Conservation (phyloP, 495 filamentous ascomycete genomes). For the Tricharina praecox region DNA sequence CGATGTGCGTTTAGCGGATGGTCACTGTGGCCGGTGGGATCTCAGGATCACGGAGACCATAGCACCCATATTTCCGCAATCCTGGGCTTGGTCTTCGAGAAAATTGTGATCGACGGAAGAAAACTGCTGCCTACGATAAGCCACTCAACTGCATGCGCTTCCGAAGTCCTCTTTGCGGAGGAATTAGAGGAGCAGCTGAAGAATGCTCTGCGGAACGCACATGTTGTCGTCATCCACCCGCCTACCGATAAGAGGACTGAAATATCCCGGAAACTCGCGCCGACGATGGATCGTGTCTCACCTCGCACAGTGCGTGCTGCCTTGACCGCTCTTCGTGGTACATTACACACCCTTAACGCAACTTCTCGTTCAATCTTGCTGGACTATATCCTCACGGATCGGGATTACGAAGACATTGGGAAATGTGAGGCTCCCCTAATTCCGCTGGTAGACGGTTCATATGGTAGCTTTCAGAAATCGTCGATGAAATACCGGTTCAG, state of each 20-base stretch:
- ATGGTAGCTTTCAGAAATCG: conserved; percentile 5
- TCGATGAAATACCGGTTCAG: neutral
- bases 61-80: conserved; percentile 9
- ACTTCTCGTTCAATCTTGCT: conserved; percentile 6
- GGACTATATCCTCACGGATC: conserved; percentile 19
- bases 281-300: neutral
- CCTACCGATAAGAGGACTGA: conserved; percentile 13
- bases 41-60: conserved; percentile 9
- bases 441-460: conserved; percentile 10
- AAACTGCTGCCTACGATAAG: conserved; percentile 4
- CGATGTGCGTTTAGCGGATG: conserved; percentile 5
- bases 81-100: conserved; percentile 12
- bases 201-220: conserved; percentile 10
- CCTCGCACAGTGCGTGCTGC: neutral
- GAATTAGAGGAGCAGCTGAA: neutral
- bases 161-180: neutral
- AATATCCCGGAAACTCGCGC: neutral
- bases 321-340: neutral
- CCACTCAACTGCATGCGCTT: neutral
- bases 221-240: conserved; percentile 9
- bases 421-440: conserved; percentile 15
- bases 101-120: neutral
- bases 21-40: conserved; percentile 19
- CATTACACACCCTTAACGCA: neutral
- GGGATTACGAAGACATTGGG: conserved; percentile 8